A percentile compares a stretch with the other conserved stretches of the same genome.
phyloP scores from a whole-genome alignment of 192 early-diverging fungal species.

The Radiomyces spectabilis region DNA sequence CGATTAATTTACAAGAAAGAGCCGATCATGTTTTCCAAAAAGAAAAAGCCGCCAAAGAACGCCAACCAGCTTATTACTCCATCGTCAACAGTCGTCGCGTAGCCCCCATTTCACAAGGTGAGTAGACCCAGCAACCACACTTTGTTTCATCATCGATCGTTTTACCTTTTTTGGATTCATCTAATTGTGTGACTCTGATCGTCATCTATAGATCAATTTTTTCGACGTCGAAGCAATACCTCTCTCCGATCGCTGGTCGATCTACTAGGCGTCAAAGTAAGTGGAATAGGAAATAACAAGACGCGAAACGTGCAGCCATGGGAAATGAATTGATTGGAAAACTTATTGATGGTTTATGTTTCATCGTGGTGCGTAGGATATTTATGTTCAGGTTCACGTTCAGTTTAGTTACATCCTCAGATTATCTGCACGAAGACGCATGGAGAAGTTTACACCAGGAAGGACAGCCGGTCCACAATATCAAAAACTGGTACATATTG shows the following conservation, averaged over 20 bases:
- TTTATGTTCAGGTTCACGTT: conserved; percentile 53
- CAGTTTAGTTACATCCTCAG: conserved; percentile 57
- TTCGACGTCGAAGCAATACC: conserved; percentile 41
- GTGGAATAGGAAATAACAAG: conserved; percentile 13
- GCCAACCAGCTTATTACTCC: conserved; percentile 4
- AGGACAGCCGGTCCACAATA: conserved; percentile 24
- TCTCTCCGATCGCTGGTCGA: conserved; percentile 42
- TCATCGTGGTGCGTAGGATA: too few species aligned
- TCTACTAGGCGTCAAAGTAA: conserved; percentile 40
- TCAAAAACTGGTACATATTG: conserved; percentile 30
- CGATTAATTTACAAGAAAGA: conserved; percentile 35
- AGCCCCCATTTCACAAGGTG: conserved; percentile 31
- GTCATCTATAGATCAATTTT: conserved; percentile 36
- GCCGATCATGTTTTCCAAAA: conserved; percentile 35
- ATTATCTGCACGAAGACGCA: conserved; percentile 38
- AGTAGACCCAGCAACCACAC: too few species aligned
- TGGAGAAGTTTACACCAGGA: conserved; percentile 43
- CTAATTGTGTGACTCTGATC: not conserved
- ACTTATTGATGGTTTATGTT: too few species aligned
- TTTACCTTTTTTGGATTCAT: not conserved
- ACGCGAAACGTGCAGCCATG: conserved; percentile 17
- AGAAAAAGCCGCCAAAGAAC: conserved; percentile 31
- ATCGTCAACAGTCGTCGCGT: conserved; percentile 18
- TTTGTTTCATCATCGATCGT: not conserved
- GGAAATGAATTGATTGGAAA: conserved; percentile 17